Percentiles rank a stretch among this genome's conserved stretches.
phyloP scores from a whole-genome alignment of 345 rosid species.

The Melastoma malabathricum region DNA sequence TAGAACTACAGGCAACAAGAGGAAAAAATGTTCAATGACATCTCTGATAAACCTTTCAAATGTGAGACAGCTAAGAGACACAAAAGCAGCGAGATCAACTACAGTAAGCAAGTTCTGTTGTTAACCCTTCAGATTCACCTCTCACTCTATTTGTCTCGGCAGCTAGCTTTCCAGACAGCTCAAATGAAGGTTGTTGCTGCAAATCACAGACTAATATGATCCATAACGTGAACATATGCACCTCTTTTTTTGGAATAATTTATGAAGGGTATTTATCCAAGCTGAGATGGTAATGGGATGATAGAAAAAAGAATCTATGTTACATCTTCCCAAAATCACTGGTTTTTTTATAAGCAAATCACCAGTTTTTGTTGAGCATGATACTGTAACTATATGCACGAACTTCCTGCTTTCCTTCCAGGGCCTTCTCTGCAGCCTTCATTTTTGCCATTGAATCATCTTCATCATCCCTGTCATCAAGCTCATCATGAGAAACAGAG shows the following conservation, averaged over 20 bases:
- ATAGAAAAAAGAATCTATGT: not conserved
- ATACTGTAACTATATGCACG: not conserved
- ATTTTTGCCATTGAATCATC: constrained; percentile 63
- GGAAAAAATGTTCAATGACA: not conserved
- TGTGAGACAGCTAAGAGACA: not conserved
- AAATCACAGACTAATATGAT: not conserved
- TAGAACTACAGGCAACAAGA: not conserved
- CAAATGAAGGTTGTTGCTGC: constrained; percentile 85
- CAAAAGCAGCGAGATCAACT: not conserved
- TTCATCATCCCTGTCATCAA: constrained; percentile 39
- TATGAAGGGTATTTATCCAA: constrained; percentile 3
- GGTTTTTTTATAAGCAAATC: no score
- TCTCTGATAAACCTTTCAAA: not conserved
- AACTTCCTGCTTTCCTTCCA: constrained; percentile 78
- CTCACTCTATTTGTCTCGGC: constrained; percentile 82
- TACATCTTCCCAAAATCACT: not conserved
- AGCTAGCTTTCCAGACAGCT: constrained; percentile 96
- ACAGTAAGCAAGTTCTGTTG: not conserved
- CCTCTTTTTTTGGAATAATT: not conserved
- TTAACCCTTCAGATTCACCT: constrained; percentile 29
- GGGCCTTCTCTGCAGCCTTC: constrained; percentile 83
- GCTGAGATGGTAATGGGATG: not conserved
- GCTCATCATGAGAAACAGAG: constrained; percentile 5
- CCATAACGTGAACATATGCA: not conserved
- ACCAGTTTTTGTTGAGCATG: not conserved